Evolutionary conservation across 2,329 filamentous ascomycete species (phyloP), one percentile per base, ranked within the genome.

Genomic region (Colletotrichum limetticola): DNA sequence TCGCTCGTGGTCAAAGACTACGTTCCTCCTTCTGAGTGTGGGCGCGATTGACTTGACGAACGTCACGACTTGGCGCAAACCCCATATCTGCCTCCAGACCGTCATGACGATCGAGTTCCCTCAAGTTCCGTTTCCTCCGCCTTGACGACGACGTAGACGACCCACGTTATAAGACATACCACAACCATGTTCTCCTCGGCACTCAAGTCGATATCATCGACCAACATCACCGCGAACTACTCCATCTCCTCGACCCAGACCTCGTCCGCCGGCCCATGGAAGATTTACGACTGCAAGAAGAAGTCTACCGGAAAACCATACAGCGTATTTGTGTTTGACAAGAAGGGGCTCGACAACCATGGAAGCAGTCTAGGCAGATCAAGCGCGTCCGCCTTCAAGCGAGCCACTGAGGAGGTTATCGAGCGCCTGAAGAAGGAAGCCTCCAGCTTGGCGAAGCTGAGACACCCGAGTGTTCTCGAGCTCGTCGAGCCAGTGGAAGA

Each of bases 211-310:
- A 96, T 98, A 82, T 93, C 92, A 76, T 96, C 90, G 78, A 88
- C 94, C 74, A 98, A 98, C 84, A 98, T 99, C 85, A 92, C 92
- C 72, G 92, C 93, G 80, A 97, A 98, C 85, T 99, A 99, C 84
- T 91, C 93, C 77, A 88, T 98, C 76, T 92, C 94, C 26, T 88
- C 92, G 30, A 91, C 90, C 72, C 90, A 93, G 12, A 92, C 91
- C n/a, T 93, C 95, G 64, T 91, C 91, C 65, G 94, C 95, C 19
- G 97, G 97, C 22, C 94, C 95, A 71, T 99, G 97, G 97, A 97
- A 95, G 86, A 97, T 99, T 79, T 96, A 96, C 88, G 95, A 98
- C 85, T 95, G 94, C 72, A 98, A 97, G 87, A 97, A 97, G 85
- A 98, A 98, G 85, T 95, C 93, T 35, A 98, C 95, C 0, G 94